Percentiles rank a stretch among this genome's conserved stretches.
phyloP scores from a whole-genome alignment of 2,329 filamentous ascomycete species.

The Calonectria hongkongensis region DNA sequence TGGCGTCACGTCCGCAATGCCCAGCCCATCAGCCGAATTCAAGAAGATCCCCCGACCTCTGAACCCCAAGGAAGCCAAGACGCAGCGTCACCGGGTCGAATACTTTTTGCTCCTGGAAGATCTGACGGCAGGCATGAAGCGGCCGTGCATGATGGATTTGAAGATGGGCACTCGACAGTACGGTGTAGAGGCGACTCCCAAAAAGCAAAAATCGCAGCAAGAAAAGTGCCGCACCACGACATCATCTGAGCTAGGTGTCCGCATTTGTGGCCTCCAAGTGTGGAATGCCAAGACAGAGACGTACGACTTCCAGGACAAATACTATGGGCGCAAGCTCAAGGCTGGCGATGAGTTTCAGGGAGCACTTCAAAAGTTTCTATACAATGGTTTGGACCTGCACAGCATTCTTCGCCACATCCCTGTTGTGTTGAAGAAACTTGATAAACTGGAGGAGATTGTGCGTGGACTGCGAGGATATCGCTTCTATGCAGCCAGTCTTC shows the following conservation, averaged over 20 bases:
- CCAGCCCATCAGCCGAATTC: constrained; percentile 61
- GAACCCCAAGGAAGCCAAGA: constrained; percentile 86
- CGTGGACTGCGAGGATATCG: constrained; percentile 87
- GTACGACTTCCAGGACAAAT: constrained; percentile 98
- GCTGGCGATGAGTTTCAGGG: constrained; percentile 92
- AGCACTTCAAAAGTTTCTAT: constrained; percentile 91
- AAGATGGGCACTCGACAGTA: constrained; percentile 99
- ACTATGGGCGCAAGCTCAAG: constrained; percentile 92
- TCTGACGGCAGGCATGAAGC: constrained; percentile 95
- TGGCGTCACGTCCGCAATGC: constrained; percentile 58
- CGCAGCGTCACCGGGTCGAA: constrained; percentile 82
- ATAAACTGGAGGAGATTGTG: constrained; percentile 88
- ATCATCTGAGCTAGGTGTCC: constrained; percentile 91
- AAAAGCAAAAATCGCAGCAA: constrained; percentile 94
- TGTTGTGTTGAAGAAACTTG: constrained; percentile 88
- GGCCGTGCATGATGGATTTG: constrained; percentile 95
- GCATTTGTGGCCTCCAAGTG: constrained; percentile 96
- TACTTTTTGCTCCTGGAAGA: constrained; percentile 97
- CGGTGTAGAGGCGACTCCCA: constrained; percentile 91
- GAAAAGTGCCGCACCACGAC: constrained; percentile 96
- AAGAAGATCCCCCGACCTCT: constrained; percentile 74
- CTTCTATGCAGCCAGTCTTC: constrained; percentile 94
- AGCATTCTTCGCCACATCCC: constrained; percentile 93
- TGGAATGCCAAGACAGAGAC: constrained; percentile 90
- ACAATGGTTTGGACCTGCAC: constrained; percentile 87